Base-by-base conservation (phyloP, 1,284 basidiomycete genomes). In the Sporisorium scitamineum region DNA sequence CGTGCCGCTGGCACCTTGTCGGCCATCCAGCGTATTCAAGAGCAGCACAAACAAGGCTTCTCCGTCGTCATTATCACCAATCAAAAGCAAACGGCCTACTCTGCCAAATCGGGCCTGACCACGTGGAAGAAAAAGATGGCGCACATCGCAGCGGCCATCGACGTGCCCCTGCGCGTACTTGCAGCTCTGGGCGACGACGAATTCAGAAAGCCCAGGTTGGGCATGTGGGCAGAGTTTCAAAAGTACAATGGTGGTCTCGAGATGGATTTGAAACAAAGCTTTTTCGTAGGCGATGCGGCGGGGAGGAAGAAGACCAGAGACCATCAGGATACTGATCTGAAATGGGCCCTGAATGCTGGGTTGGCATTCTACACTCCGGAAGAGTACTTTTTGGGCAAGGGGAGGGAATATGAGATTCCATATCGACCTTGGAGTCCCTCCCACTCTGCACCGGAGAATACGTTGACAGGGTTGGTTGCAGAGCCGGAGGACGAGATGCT, bases 251-350 rank as follows among this genome's bases (percentile, higher is more conserved):
- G 61, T 1, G 76, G 65, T 3, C 31, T 78, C 4, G 34, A 61
- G 20, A 58, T 78, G 44, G 73, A 81, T 26, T n/a, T 24, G 18
- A 37, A 32, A 11, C 18, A 54, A 27, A 73, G 67, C 37, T 84
- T 82, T 64, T 84, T 76, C 39, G 82, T 85, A 2, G 83, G 83
- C 6, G 83, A 85, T 62, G 83, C 83, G 16, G 83, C 83, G 5
- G 83, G 83, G 1, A 44, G 82, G 45, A 69, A 37, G 41, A 52
- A 54, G 52, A 54, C 41, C 14, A 44, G 61, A 1, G 82, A 84
- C 54, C 82, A 81, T 55, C 61, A 59, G 53, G 81, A 84, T 54
- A 80, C 80, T 13, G 82, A 84, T 42, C 76, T 78, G n/a, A 83
- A 81, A 27, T 84, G 80, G 78, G 83, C 83, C 6, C 50, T 71